Evolutionary conservation across 2,329 filamentous ascomycete genomes (phyloP).

Genomic region (Spiromastix sp.): DNA sequence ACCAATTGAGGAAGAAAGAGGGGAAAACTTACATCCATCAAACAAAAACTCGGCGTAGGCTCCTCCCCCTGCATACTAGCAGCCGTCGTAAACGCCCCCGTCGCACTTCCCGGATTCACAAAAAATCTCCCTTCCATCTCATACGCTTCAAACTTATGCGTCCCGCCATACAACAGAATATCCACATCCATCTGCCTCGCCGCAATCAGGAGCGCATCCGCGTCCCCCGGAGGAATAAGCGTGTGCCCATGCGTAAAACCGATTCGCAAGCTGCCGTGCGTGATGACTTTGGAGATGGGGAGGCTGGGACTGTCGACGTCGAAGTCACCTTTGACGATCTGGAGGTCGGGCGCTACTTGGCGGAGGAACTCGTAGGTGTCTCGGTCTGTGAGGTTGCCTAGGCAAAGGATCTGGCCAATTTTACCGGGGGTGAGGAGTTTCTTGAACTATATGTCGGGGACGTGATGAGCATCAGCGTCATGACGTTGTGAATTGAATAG

Average conservation of each 20-base stretch:
- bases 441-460: slow-evolving; percentile 52
- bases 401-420: slow-evolving; percentile 70
- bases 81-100: slow-evolving; percentile 52
- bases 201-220: slow-evolving; percentile 56
- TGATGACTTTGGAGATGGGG: slow-evolving; percentile 58
- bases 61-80: slow-evolving; percentile 56
- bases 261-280: slow-evolving; percentile 57
- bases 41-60: slow-evolving; percentile 79
- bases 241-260: slow-evolving; percentile 63
- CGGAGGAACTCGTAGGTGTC: slow-evolving; percentile 72
- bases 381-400: slow-evolving; percentile 71
- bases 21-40: slow-evolving; percentile 78
- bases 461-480: neutral
- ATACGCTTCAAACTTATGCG: slow-evolving; percentile 60
- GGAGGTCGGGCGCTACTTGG: slow-evolving; percentile 59
- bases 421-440: slow-evolving; percentile 76
- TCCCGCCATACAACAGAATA: slow-evolving; percentile 58
- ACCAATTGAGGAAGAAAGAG: slow-evolving; percentile 1
- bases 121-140: slow-evolving; percentile 65
- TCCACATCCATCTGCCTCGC: slow-evolving; percentile 63
- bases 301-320: slow-evolving; percentile 57
- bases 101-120: slow-evolving; percentile 58
- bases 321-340: slow-evolving; percentile 61
- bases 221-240: slow-evolving; percentile 57
- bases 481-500: neutral